Evolutionary conservation across 306 rosid genomes (phyloP).

Genomic region (Inga oerstediana): DNA sequence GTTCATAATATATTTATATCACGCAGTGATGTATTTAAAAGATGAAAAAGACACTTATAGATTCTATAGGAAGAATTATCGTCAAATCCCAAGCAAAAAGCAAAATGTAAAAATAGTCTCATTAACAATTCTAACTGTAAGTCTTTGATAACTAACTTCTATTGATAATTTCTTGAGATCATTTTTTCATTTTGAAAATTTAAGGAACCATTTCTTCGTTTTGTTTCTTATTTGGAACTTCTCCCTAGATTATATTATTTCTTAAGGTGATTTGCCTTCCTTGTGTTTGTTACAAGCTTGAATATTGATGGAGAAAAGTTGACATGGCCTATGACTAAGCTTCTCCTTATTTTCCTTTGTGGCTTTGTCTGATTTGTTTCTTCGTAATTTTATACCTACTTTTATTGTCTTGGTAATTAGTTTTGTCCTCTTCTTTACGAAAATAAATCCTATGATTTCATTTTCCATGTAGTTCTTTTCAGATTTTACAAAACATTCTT

Average conservation of each 20-base stretch:
- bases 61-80: no score
- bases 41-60: no score
- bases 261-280: not conserved
- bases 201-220: no score
- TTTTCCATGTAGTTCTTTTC: not conserved
- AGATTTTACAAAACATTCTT: not conserved
- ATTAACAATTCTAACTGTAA: no score
- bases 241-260: not conserved
- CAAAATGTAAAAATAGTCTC: no score
- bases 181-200: no score
- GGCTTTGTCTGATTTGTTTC: not conserved
- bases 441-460: not conserved
- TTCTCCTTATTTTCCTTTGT: not conserved
- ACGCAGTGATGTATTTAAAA: no score
- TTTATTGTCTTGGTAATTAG: not conserved
- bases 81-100: no score
- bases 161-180: no score
- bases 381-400: not conserved
- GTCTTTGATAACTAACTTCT: no score
- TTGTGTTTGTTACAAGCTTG: not conserved
- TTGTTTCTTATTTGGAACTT: no score
- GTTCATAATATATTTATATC: not conserved
- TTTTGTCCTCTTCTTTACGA: not conserved
- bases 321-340: not conserved
- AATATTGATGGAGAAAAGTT: not conserved